These are phyloP conservation scores for Coffea canephora DNA, from an alignment of 257 asterid species.

Conservation along the genomic window DNA sequence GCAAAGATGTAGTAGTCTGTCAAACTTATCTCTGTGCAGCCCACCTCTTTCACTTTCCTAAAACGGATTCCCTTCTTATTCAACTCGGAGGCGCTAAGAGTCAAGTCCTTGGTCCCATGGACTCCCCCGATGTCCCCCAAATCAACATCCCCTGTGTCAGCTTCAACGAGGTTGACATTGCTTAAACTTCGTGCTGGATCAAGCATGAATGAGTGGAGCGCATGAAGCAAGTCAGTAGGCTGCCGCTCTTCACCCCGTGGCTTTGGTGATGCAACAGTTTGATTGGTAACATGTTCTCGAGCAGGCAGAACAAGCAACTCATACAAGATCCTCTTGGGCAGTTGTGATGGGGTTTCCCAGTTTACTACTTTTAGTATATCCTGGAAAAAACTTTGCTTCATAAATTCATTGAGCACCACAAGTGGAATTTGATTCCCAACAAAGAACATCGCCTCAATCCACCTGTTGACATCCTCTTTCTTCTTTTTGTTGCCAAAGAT, in stretches of 20 bases:
- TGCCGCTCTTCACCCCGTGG: neutral
- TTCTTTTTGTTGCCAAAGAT: constrained; percentile 3
- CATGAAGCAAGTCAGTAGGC: neutral
- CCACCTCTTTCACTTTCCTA: neutral
- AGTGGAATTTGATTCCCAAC: too few relatives aligned
- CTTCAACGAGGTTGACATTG: neutral
- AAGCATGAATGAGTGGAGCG: neutral
- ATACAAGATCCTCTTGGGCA: constrained; percentile 2
- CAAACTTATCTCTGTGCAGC: neutral
- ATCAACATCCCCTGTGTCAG: neutral
- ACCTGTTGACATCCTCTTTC: neutral
- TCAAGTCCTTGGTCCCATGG: neutral
- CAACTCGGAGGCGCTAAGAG: neutral
- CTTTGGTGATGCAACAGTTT: neutral
- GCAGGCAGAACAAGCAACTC: constrained; percentile 2
- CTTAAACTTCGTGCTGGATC: neutral
- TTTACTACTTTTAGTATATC: neutral
- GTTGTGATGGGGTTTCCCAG: neutral
- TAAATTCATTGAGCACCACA: neutral
- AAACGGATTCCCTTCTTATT: neutral
- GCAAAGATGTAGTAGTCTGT: neutral
- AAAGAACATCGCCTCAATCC: neutral
- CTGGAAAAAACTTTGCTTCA: constrained; percentile 12
- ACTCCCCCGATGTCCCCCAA: neutral
- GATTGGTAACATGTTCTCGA: neutral